These are phyloP conservation scores for Salmacisia buchloeana DNA, from an alignment of 1,284 basidiomycete genomes.

Conservation along the genomic window DNA sequence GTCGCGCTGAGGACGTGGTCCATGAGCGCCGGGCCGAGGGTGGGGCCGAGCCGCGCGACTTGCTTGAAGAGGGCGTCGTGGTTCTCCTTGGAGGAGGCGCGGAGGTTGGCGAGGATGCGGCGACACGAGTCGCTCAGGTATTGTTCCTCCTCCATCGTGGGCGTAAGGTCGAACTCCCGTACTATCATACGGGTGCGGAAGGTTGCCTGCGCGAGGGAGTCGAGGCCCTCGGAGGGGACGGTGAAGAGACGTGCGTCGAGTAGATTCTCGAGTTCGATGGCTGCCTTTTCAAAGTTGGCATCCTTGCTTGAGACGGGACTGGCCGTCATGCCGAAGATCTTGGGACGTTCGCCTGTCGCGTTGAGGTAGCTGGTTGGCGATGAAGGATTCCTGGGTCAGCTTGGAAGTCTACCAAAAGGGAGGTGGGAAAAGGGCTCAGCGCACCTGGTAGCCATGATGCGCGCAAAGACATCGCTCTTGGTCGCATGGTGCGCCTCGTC, in stretches of 20 bases:
- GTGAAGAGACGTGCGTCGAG: constrained; percentile 34
- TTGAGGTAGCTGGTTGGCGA: not conserved
- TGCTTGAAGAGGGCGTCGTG: not conserved
- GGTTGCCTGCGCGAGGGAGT: not conserved
- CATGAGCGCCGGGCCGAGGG: not conserved
- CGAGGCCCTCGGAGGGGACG: not conserved
- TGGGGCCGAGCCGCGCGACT: not conserved
- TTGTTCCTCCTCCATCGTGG: not conserved
- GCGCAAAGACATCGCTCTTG: not conserved
- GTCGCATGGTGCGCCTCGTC: constrained; percentile 36
- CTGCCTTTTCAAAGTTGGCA: constrained; percentile 8
- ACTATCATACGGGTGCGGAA: too few species aligned
- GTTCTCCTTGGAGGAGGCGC: not conserved
- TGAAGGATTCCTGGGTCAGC: not conserved
- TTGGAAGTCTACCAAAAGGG: not conserved
- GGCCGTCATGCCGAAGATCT: constrained; percentile 42
- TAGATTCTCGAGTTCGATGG: constrained; percentile 18
- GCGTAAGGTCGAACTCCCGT: too few species aligned
- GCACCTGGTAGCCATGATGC: constrained; percentile 1
- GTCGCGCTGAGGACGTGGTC: not conserved
- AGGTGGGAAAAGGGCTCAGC: not conserved
- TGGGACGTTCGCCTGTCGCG: constrained; percentile 18
- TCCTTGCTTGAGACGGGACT: constrained; percentile 18
- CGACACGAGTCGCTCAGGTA: too few species aligned
- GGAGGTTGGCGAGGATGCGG: not conserved